Conservation (phyloP, 768 basidiomycete species). For the Leccinellum luteum region DNA sequence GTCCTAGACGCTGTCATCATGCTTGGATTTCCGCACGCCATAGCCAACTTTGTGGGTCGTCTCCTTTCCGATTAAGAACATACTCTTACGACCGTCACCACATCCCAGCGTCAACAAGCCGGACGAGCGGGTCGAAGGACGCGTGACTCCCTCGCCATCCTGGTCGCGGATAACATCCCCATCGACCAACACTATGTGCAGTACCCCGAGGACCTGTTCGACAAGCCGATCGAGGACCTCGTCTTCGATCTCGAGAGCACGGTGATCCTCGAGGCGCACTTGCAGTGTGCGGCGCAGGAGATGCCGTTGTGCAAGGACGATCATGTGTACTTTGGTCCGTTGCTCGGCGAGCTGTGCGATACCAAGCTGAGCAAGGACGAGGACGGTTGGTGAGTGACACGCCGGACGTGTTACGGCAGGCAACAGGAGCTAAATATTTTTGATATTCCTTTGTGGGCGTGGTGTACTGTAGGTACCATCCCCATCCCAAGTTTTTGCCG, state of each 20-base stretch:
- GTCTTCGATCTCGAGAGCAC: conserved; percentile 71
- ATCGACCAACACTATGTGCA: conserved; percentile 74
- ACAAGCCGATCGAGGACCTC: conserved; percentile 58
- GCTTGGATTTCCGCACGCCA: conserved; percentile 76
- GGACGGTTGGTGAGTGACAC: conserved; percentile 70
- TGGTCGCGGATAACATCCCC: conserved; percentile 66
- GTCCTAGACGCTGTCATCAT: conserved; percentile 87
- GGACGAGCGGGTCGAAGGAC: conserved; percentile 83
- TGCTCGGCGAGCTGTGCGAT: conserved; percentile 57
- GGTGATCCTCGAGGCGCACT: conserved; percentile 75
- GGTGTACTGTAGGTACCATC: conserved; percentile 61
- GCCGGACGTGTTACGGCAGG: neutral
- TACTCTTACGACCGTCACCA: neutral
- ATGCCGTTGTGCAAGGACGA: conserved; percentile 75
- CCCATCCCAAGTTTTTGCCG: conserved; percentile 76
- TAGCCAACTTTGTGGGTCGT: conserved; percentile 74
- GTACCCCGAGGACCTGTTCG: conserved; percentile 69
- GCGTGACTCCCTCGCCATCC: conserved; percentile 73
- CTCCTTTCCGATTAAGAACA: neutral
- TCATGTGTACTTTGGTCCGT: conserved; percentile 66
- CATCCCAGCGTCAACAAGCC: conserved; percentile 75
- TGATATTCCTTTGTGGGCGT: neutral
- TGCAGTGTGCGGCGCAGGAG: conserved; percentile 86
- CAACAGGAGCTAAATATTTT: neutral
- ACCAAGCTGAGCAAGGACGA: conserved; percentile 58